Evolutionary conservation across 176 grass and related monocot species (phyloP).

Genomic region (Tuctoria greenei): DNA sequence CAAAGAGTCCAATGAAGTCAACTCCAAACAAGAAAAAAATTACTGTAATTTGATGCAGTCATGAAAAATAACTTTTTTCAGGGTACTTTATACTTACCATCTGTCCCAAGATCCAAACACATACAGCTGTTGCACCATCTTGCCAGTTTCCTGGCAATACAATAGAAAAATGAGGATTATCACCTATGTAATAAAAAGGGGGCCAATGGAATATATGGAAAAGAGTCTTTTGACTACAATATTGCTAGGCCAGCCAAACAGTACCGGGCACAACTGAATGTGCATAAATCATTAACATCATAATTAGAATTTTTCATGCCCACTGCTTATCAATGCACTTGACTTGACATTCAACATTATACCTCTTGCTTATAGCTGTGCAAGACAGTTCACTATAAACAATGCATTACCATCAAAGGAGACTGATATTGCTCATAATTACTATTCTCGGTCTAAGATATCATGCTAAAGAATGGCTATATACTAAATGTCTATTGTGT

Average conservation of each 20-base stretch:
- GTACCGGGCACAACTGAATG: background rate
- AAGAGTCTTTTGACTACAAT: background rate
- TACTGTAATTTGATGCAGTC: background rate
- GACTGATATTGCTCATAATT: background rate
- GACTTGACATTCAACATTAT: background rate
- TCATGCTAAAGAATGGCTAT: background rate
- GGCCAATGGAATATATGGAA: conserved; percentile 6
- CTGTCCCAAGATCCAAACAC: conserved; percentile 86
- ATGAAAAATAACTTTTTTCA: background rate
- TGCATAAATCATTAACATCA: background rate
- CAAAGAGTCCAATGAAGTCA: background rate
- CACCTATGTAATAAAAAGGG: background rate
- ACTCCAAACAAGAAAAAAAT: background rate
- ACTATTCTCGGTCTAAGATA: background rate
- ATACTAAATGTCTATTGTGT: background rate
- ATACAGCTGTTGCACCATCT: conserved; percentile 93
- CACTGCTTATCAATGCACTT: background rate
- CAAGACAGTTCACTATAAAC: background rate
- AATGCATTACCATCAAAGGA: background rate
- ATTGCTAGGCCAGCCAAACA: background rate
- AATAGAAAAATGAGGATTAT: background rate
- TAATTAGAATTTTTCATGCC: background rate
- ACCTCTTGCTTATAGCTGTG: background rate
- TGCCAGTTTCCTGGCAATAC: conserved; percentile 77
- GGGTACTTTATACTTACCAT: conserved; percentile 46